phyloP scores from a whole-genome alignment of 2,329 filamentous ascomycete species.

The Cryphonectria nitschkei region DNA sequence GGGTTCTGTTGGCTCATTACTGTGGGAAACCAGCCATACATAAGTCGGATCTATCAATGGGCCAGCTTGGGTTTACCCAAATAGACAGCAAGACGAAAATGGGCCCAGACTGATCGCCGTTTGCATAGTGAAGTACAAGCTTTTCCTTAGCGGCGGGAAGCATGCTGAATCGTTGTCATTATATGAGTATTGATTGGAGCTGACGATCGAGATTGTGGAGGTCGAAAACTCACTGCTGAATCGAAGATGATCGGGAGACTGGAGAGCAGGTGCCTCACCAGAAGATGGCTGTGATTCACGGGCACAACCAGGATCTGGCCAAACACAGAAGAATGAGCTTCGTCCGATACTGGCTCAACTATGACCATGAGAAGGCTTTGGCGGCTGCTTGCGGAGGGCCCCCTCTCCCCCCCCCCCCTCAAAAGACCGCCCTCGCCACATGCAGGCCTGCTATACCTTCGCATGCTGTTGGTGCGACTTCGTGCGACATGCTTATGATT shows the following conservation, averaged over 20 bases:
- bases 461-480: background rate
- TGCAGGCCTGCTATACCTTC: background rate
- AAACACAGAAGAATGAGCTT: background rate
- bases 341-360: background rate
- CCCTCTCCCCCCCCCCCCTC: no score
- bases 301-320: background rate
- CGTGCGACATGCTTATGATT: constrained; percentile 12
- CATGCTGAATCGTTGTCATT: no score
- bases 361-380: background rate
- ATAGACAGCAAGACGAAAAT: background rate
- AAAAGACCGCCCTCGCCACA: background rate
- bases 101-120: background rate
- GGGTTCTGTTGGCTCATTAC: background rate
- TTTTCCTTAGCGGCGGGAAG: constrained; percentile 2
- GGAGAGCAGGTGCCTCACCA: background rate
- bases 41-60: background rate
- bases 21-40: background rate
- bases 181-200: background rate
- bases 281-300: background rate
- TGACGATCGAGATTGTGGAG: background rate
- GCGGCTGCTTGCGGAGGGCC: background rate
- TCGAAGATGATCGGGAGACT: background rate
- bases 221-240: background rate
- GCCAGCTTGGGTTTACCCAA: background rate
- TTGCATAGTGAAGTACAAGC: background rate